Percentiles rank a stretch among this genome's conserved stretches.
Conservation (phyloP, 2,329 filamentous ascomycete genomes). For the Aspergillus sp. region DNA sequence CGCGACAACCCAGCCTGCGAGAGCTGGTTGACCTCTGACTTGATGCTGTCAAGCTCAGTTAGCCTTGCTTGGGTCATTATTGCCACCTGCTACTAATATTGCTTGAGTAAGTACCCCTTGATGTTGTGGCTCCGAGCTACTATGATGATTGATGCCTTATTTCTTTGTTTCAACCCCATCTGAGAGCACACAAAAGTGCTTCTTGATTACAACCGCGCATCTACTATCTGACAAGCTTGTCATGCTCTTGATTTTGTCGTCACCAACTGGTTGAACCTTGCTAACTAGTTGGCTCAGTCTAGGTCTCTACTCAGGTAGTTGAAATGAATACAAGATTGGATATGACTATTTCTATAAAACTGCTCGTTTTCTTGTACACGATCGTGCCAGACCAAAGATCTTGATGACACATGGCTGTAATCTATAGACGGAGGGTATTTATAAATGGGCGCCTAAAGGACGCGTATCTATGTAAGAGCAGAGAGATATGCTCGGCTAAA, state of each 20-base stretch:
- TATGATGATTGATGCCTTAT: slow-evolving; percentile 36
- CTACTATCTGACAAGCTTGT: slow-evolving; percentile 22
- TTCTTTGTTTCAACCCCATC: slow-evolving; percentile 42
- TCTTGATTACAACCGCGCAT: slow-evolving; percentile 32
- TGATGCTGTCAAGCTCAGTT: not conserved
- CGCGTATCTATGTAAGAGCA: not conserved
- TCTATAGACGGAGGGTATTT: too few relatives aligned
- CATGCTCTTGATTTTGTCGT: not conserved
- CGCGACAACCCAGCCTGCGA: not conserved
- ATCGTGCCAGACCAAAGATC: not conserved
- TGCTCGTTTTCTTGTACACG: too few relatives aligned
- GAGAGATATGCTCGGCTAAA: not conserved
- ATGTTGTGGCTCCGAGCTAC: not conserved
- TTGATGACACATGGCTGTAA: too few relatives aligned
- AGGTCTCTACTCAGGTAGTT: not conserved
- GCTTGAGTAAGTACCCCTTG: not conserved
- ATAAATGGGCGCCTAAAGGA: not conserved
- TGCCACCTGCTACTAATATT: not conserved
- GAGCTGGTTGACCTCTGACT: not conserved
- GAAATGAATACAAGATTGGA: not conserved
- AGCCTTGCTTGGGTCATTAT: too few relatives aligned
- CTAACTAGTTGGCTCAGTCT: slow-evolving; percentile 1
- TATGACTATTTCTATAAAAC: too few relatives aligned
- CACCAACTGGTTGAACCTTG: not conserved
- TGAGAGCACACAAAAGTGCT: slow-evolving; percentile 28